Evolutionary conservation across 805 yeast genomes (phyloP), one percentile per base, ranked within the genome.

Genomic region (Cyberlindnera galapagoensis): DNA sequence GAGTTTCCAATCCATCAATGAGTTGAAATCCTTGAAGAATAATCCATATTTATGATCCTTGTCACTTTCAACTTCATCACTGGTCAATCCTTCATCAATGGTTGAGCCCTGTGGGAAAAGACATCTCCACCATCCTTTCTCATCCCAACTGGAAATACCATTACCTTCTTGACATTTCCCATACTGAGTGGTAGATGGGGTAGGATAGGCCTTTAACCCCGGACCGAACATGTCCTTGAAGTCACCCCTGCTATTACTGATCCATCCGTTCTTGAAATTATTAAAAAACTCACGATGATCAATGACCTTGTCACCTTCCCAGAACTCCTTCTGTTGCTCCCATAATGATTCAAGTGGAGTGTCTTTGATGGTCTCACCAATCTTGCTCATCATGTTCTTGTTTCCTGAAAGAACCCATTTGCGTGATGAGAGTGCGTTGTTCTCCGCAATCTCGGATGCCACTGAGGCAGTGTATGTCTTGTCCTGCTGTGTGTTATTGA

Each of bases 91-190:
- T 14, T 51, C 51, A 4, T 57, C 46, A 36, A 50, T 55, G 47
- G 43, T 43, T 31, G 46, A 42, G 39, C 54, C 60, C 29, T 56
- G 58, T 9, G 95, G 95, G 56, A 88, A 80, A 28, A 90, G 60
- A 59, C 97, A 90, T 51, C 88, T 72, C 97, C 97, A 90, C 55
- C 77, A 71, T 0, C 97, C 97, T 15, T 69, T 65, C 22, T 72
- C 59, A 51, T 86, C 94, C 96, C 97, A 90, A 9, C 76, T 77
- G 0, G 85, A 72, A 6, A 69, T 59, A 4, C 98, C 97, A 7
- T 74, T 60, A 21, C 68, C 59, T 14, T 70, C 71, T 40, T 69
- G 45, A 56, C 97, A 90, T 28, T 71, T 65, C 32, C 70, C 64
- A 54, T 77, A 84, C 39, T 73, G 69, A 30, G 66, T 54, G 3